Evolutionary conservation across 495 filamentous ascomycete genomes (phyloP), one percentile per base, ranked within the genome.

Genomic region (Podospora comata): DNA sequence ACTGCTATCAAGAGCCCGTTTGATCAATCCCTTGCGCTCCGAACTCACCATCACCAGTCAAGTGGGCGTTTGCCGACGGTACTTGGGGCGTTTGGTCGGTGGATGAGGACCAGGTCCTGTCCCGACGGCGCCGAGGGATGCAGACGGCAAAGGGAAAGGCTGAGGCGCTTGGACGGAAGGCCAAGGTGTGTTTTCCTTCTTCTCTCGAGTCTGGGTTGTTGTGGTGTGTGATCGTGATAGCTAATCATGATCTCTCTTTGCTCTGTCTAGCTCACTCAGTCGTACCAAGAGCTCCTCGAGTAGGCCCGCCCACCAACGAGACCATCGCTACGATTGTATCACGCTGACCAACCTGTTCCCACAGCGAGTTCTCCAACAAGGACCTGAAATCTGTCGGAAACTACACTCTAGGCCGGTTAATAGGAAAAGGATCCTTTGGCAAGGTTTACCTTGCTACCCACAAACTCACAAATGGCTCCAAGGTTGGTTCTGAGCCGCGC

Each of bases 381-480:
- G 96, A 98, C 67, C 86, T 99, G 62, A 88, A 89, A 68, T 90
- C 87, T 54, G 95, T 99, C 66, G 95, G 95, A 62, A 99, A 98
- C 79, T 99, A 99, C 79, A 88, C 90, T 39, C 82, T 98, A 19
- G 95, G 94, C 44, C 88, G 89, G 64, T 83, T 99, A 61, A 97
- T 99, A 75, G 95, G 95, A 63, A 98, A 98, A 76, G 95, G 95
- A 48, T 96, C 92, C 60, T 99, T 98, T 80, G 95, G 95, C 71
- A 98, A 97, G 81, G 95, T 98, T 66, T 99, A 98, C 77, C 86
- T 99, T 70, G 95, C 96, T 65, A 89, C 90, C 27, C 95, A 99
- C 79, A 97, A 97, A 77, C 92, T 99, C 78, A 98, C 92, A 71
- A 97, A 97, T 88, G 94, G 93, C 74, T 97, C 93, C 66, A 98